phyloP scores from a whole-genome alignment of 2,329 filamentous ascomycete genomes.

The Trichophyton verrucosum region DNA sequence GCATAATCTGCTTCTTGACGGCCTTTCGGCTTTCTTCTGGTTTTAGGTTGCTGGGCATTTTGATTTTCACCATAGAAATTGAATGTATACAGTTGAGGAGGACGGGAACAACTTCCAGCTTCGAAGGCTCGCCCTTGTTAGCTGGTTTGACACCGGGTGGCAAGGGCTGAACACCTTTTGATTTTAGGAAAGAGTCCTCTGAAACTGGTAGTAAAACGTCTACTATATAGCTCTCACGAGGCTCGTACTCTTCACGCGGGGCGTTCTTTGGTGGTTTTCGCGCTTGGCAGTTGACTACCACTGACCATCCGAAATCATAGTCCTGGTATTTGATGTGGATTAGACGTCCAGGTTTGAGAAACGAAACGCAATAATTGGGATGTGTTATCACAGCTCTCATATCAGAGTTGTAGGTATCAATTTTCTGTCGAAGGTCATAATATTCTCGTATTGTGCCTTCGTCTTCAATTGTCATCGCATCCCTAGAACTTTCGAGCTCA shows the following conservation, averaged over 20 bases:
- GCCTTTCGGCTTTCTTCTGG: constrained; percentile 55
- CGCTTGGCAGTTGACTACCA: constrained; percentile 60
- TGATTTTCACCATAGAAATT: constrained; percentile 72
- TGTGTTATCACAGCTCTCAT: constrained; percentile 88
- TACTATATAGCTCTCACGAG: constrained; percentile 68
- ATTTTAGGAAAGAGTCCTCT: constrained; percentile 39
- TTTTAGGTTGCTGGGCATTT: constrained; percentile 65
- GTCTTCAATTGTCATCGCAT: constrained; percentile 65
- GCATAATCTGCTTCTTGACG: constrained; percentile 55
- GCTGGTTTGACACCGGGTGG: constrained; percentile 51
- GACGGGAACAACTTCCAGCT: constrained; percentile 74
- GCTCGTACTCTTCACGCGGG: constrained; percentile 52
- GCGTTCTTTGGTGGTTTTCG: constrained; percentile 55
- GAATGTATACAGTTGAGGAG: constrained; percentile 73
- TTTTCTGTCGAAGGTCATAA: constrained; percentile 74
- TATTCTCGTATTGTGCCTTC: constrained; percentile 88
- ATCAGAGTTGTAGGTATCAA: constrained; percentile 72
- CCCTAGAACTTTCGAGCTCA: constrained; percentile 62
- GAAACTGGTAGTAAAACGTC: constrained; percentile 64
- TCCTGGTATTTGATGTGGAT: constrained; percentile 71
- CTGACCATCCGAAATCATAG: constrained; percentile 87
- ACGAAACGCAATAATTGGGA: constrained; percentile 72
- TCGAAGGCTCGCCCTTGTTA: constrained; percentile 49
- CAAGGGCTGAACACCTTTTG: constrained; percentile 54
- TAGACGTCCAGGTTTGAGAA: constrained; percentile 74